Evolutionary conservation across 345 rosid species (phyloP).

Genomic region (Fremontodendron californicum): DNA sequence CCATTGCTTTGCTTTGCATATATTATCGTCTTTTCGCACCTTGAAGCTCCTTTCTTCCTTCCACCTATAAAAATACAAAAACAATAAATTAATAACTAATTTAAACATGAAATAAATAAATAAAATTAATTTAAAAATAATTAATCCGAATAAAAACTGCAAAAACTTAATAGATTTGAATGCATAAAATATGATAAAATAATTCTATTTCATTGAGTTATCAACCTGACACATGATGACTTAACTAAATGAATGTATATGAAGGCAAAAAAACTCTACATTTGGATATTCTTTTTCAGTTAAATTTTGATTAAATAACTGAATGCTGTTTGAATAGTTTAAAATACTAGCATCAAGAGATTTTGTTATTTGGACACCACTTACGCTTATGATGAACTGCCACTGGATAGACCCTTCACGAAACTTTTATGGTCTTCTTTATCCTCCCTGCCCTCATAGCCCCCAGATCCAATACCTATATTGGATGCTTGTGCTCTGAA

Average conservation of each 20-base stretch:
- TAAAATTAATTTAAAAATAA: too few relatives aligned
- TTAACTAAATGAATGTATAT: neutral
- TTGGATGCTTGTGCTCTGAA: constrained; percentile 62
- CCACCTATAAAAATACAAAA: too few relatives aligned
- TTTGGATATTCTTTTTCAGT: neutral
- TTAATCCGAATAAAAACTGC: too few relatives aligned
- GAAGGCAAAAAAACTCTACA: neutral
- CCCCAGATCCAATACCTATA: constrained; percentile 66
- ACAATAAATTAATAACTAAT: too few relatives aligned
- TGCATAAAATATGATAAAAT: too few relatives aligned
- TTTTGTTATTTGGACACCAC: constrained; percentile 19
- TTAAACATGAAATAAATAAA: too few relatives aligned
- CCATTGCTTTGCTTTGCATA: too few relatives aligned
- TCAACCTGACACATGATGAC: neutral
- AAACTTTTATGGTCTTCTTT: constrained; percentile 38
- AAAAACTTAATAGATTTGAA: too few relatives aligned
- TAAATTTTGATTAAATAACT: neutral
- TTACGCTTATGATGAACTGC: constrained; percentile 54
- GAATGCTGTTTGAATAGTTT: neutral
- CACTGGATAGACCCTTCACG: constrained; percentile 34
- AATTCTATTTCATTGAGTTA: too few relatives aligned
- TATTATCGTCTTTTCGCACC: too few relatives aligned
- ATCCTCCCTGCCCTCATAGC: constrained; percentile 51
- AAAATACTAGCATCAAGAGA: neutral
- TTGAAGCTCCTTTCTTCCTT: too few relatives aligned